These are phyloP conservation scores for Teunomyces stri DNA, from an alignment of 805 yeast genomes.

Conservation along the genomic window DNA sequence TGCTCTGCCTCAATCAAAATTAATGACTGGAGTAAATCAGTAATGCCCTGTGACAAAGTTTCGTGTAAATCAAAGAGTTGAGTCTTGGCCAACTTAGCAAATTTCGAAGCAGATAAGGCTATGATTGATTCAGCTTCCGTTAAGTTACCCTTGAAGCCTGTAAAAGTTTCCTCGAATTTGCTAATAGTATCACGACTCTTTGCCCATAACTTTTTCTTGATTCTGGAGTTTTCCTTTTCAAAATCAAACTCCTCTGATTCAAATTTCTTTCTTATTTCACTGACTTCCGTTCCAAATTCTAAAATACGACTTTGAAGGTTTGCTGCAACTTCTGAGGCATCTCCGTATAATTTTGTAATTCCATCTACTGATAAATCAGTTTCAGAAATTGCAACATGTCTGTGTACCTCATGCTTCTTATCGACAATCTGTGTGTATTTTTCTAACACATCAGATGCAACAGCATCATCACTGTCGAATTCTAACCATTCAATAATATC, in stretches of 20 bases:
- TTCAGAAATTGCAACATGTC: constrained; percentile 39
- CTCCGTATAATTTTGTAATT: constrained; percentile 42
- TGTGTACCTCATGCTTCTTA: constrained; percentile 23
- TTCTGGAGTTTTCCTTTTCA: constrained; percentile 48
- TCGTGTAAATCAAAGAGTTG: constrained; percentile 27
- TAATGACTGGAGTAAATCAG: constrained; percentile 29
- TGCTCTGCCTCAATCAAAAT: constrained; percentile 29
- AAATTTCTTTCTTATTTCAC: constrained; percentile 41
- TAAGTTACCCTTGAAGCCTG: constrained; percentile 25
- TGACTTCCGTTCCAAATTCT: constrained; percentile 45
- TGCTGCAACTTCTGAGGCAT: constrained; percentile 41
- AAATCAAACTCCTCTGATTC: constrained; percentile 48
- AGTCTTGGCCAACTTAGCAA: constrained; percentile 19
- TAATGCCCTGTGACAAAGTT: constrained; percentile 22
- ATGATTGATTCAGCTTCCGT: constrained; percentile 25
- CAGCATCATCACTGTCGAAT: constrained; percentile 58
- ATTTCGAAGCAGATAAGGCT: constrained; percentile 16
- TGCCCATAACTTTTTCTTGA: constrained; percentile 24
- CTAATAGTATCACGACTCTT: constrained; percentile 19
- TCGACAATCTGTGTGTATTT: constrained; percentile 21
- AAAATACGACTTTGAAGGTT: constrained; percentile 44
- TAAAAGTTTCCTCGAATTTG: constrained; percentile 26
- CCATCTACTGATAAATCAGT: constrained; percentile 48
- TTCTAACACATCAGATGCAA: constrained; percentile 22
- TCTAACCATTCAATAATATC: constrained; percentile 77